Conservation (phyloP, 106 monocot species). For the Dioscorea dumetorum region DNA sequence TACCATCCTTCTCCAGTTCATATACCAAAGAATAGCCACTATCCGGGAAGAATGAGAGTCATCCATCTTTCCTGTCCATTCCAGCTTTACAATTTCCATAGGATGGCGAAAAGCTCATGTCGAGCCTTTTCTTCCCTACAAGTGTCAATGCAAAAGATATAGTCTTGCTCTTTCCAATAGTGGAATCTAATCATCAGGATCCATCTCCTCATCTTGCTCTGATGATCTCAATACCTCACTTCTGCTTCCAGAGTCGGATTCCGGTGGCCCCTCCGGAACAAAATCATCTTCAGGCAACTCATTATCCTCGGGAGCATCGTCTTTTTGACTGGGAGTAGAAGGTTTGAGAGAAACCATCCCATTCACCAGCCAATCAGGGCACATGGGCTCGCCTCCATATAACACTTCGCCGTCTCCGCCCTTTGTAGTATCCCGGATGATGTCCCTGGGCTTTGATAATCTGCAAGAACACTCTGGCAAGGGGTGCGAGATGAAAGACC, state of each 20-base stretch:
- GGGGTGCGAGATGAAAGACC: slow-evolving; percentile 73
- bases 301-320: slow-evolving; percentile 32
- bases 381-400: slow-evolving; percentile 40
- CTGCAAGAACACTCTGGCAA: slow-evolving; percentile 83
- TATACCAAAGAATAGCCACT: background rate
- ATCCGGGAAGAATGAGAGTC: background rate
- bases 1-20: background rate
- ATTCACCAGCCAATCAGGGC: slow-evolving; percentile 59
- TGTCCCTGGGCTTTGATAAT: slow-evolving; percentile 22
- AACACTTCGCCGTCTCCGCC: slow-evolving; percentile 21
- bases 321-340: slow-evolving; percentile 8
- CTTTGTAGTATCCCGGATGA: background rate
- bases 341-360: slow-evolving; percentile 12
- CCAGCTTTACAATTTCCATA: background rate
- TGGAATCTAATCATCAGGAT: slow-evolving; percentile 66
- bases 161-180: background rate
- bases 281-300: slow-evolving; percentile 50
- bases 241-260: slow-evolving; percentile 32
- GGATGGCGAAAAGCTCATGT: background rate
- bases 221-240: slow-evolving; percentile 13
- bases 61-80: background rate
- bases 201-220: slow-evolving; percentile 74
- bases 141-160: background rate
- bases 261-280: slow-evolving; percentile 25
- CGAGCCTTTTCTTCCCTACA: background rate